Evolutionary conservation across 148 eudicot species (phyloP).

Genomic region (Vaccinium vitisidaea): DNA sequence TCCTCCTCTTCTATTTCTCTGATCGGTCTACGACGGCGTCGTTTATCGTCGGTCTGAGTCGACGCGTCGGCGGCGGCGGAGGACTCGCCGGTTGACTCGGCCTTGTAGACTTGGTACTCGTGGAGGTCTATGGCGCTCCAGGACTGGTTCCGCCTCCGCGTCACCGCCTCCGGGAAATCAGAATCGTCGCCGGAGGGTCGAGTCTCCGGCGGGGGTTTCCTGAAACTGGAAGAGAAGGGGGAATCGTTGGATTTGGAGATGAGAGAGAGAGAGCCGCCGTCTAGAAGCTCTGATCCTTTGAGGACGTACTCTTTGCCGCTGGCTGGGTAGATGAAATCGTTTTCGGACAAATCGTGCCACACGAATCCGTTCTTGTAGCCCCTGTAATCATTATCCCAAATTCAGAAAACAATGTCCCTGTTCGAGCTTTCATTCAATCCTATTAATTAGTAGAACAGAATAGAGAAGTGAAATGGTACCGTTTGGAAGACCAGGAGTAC

Average conservation of each 20-base stretch:
- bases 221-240: slow-evolving; percentile 35
- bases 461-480: slow-evolving; percentile 29
- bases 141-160: slow-evolving; percentile 70
- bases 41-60: slow-evolving; percentile 81
- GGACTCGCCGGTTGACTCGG: slow-evolving; percentile 42
- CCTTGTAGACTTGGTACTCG: slow-evolving; percentile 75
- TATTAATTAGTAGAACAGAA: neutral
- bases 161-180: slow-evolving; percentile 22
- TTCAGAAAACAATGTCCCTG: neutral
- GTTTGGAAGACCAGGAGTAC: slow-evolving; percentile 88
- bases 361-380: slow-evolving; percentile 88
- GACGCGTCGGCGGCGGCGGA: slow-evolving; percentile 75
- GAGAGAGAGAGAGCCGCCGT: slow-evolving; percentile 1
- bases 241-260: slow-evolving; percentile 38
- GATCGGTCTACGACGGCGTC: slow-evolving; percentile 46
- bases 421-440: no score
- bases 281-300: slow-evolving; percentile 81
- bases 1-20: slow-evolving; percentile 32
- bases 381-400: slow-evolving; percentile 36
- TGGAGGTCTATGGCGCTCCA: slow-evolving; percentile 64
- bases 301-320: slow-evolving; percentile 83
- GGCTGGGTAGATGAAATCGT: slow-evolving; percentile 82
- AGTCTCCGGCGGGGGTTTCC: slow-evolving; percentile 25
- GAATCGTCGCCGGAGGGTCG: slow-evolving; percentile 10
- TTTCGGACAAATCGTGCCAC: slow-evolving; percentile 79